These are phyloP conservation scores for Cutaneotrichosporon dermatis DNA, from an alignment of 1,284 basidiomycete species.

Conservation along the genomic window DNA sequence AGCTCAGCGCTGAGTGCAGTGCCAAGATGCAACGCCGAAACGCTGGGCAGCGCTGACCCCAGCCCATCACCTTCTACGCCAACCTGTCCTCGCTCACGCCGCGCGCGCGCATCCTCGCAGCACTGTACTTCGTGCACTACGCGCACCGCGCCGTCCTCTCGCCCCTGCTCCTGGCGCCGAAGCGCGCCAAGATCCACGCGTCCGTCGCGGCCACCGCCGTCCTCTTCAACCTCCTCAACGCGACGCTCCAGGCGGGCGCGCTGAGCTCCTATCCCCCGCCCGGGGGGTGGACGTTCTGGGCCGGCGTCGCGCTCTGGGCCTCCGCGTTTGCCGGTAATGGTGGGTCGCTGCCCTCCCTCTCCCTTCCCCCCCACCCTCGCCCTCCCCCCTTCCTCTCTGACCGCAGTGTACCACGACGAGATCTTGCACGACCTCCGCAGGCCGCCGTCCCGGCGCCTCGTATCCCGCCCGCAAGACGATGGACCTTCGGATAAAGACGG, in stretches of 20 bases:
- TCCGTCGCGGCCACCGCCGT: slow-evolving; percentile 59
- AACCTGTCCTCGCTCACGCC: slow-evolving; percentile 36
- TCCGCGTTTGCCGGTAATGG: slow-evolving; percentile 68
- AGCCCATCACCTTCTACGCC: slow-evolving; percentile 34
- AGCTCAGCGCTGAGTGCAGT: too few relatives aligned
- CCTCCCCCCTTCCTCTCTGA: not conserved
- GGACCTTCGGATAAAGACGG: slow-evolving; percentile 23
- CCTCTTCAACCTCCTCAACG: slow-evolving; percentile 51
- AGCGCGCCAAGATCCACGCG: slow-evolving; percentile 71
- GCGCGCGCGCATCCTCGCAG: slow-evolving; percentile 5
- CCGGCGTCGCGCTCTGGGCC: slow-evolving; percentile 63
- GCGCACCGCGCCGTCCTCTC: slow-evolving; percentile 74
- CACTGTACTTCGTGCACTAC: slow-evolving; percentile 71
- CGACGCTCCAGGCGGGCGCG: slow-evolving; percentile 25
- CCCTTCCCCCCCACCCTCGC: too few relatives aligned
- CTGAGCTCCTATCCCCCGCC: slow-evolving; percentile 34
- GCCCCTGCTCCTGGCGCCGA: slow-evolving; percentile 70
- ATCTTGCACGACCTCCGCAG: slow-evolving; percentile 70
- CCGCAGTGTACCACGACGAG: slow-evolving; percentile 72
- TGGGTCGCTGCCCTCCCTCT: slow-evolving; percentile 16
- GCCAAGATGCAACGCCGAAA: too few relatives aligned
- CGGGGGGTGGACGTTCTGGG: slow-evolving; percentile 54
- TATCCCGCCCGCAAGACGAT: slow-evolving; percentile 14
- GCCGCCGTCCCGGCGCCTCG: slow-evolving; percentile 16
- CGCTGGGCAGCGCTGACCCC: not conserved